A percentile compares a stretch with the other conserved stretches of the same genome.
Evolutionary conservation across 2,329 filamentous ascomycete species (phyloP).

Genomic region (Plectosphaerella plurivora): DNA sequence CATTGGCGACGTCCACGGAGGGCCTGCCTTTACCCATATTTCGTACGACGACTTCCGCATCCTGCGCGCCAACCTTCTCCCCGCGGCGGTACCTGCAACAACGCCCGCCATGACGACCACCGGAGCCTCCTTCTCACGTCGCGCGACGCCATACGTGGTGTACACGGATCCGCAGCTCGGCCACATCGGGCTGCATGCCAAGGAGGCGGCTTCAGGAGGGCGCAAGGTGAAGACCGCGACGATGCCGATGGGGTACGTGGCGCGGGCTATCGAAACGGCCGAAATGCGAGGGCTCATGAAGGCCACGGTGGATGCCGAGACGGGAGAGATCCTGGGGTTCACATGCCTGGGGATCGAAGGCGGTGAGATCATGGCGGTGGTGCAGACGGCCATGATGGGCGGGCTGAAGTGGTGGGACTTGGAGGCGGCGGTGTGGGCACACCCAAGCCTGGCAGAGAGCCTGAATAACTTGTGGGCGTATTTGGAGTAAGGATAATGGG

Average conservation of each 20-base stretch:
- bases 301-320: slow-evolving; percentile 41
- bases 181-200: slow-evolving; percentile 43
- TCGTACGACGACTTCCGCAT: slow-evolving; percentile 53
- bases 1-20: slow-evolving; percentile 47
- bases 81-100: slow-evolving; percentile 14
- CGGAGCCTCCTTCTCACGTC: slow-evolving; percentile 21
- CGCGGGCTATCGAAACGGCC: slow-evolving; percentile 44
- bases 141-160: slow-evolving; percentile 40
- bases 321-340: slow-evolving; percentile 45
- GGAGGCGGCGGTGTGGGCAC: slow-evolving; percentile 42
- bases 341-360: slow-evolving; percentile 46
- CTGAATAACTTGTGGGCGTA: slow-evolving; percentile 46
- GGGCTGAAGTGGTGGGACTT: slow-evolving; percentile 37
- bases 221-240: slow-evolving; percentile 34
- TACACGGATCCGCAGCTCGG: slow-evolving; percentile 51
- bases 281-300: slow-evolving; percentile 50
- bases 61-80: slow-evolving; percentile 38
- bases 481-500: slow-evolving; percentile 23
- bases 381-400: slow-evolving; percentile 49
- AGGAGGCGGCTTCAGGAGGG: slow-evolving; percentile 21
- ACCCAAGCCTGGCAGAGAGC: slow-evolving; percentile 45
- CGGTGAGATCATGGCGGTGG: slow-evolving; percentile 47
- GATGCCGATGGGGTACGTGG: slow-evolving; percentile 49
- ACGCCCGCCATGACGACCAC: slow-evolving; percentile 17
- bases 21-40: slow-evolving; percentile 50